phyloP scores from a whole-genome alignment of 768 basidiomycete species.

The Russula sp. region DNA sequence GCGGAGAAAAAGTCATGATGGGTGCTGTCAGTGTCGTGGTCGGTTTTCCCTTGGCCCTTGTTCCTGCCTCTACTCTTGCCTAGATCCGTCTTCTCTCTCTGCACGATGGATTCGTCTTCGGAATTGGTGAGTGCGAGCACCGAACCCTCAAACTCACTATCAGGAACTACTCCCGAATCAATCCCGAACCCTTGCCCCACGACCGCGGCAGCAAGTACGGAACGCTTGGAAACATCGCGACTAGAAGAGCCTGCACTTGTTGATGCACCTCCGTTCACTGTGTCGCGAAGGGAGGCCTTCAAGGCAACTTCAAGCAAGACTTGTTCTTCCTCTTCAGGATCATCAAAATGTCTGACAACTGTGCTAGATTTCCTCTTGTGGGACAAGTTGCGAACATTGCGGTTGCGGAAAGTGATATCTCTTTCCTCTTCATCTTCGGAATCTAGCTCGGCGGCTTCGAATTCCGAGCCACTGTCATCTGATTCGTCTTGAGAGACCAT shows the following conservation, averaged over 20 bases:
- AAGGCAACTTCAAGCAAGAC: constrained; percentile 54
- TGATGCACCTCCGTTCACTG: constrained; percentile 25
- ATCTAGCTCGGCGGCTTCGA: constrained; percentile 48
- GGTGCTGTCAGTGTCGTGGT: constrained; percentile 8
- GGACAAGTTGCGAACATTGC: not conserved
- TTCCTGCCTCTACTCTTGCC: constrained; percentile 30
- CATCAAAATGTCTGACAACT: constrained; percentile 3
- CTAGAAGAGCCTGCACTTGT: constrained; percentile 27
- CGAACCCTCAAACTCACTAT: constrained; percentile 2
- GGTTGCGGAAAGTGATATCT: not conserved
- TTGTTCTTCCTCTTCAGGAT: constrained; percentile 24
- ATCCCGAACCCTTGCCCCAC: constrained; percentile 40
- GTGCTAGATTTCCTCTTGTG: not conserved
- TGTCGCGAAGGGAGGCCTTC: constrained; percentile 38
- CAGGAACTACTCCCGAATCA: constrained; percentile 23
- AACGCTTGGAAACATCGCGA: constrained; percentile 33
- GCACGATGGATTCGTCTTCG: constrained; percentile 7
- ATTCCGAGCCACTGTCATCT: constrained; percentile 23
- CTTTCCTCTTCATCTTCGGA: constrained; percentile 29
- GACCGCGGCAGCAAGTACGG: constrained; percentile 42
- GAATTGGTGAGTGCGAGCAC: not conserved
- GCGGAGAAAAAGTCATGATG: constrained; percentile 6
- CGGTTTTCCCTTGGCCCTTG: constrained; percentile 21
- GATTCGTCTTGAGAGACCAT: constrained; percentile 12
- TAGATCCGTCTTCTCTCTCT: constrained; percentile 31